A percentile compares a stretch with the other conserved stretches of the same genome.
Evolutionary conservation across 768 basidiomycete species (phyloP).

Genomic region (Boletus eberwhitei): DNA sequence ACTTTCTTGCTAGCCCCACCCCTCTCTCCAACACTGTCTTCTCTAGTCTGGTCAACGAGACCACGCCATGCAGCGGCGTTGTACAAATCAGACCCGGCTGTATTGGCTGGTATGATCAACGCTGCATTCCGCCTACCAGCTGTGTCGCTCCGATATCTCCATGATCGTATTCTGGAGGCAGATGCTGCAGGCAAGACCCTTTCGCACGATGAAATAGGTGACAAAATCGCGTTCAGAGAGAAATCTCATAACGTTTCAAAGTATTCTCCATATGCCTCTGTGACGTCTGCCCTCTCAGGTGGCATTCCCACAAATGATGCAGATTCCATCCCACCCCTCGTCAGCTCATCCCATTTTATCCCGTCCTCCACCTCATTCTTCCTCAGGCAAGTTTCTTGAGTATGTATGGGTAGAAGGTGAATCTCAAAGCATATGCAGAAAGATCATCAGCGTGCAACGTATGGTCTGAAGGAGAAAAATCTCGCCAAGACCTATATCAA

Average conservation of each 20-base stretch:
- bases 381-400: constrained; percentile 61
- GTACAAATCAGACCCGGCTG: constrained; percentile 57
- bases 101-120: constrained; percentile 80
- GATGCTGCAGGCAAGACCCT: constrained; percentile 44
- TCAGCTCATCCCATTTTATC: constrained; percentile 63
- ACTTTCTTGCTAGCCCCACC: too few relatives aligned
- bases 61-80: constrained; percentile 74
- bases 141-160: constrained; percentile 65
- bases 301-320: constrained; percentile 64
- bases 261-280: constrained; percentile 61
- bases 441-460: constrained; percentile 89
- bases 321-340: constrained; percentile 68
- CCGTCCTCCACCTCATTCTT: constrained; percentile 81
- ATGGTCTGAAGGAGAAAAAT: constrained; percentile 93
- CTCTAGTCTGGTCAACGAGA: constrained; percentile 92
- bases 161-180: constrained; percentile 56
- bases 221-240: constrained; percentile 75
- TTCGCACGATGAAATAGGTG: constrained; percentile 45
- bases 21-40: constrained; percentile 70
- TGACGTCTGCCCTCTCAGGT: constrained; percentile 28
- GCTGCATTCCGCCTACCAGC: constrained; percentile 86
- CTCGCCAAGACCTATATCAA: constrained; percentile 91
- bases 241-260: constrained; percentile 61
- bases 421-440: constrained; percentile 50
- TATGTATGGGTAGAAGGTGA: not conserved